Percentiles rank a stretch among this genome's conserved stretches.
Conservation (phyloP, 2,329 filamentous ascomycete species). For the Trichoderma harzianum region DNA sequence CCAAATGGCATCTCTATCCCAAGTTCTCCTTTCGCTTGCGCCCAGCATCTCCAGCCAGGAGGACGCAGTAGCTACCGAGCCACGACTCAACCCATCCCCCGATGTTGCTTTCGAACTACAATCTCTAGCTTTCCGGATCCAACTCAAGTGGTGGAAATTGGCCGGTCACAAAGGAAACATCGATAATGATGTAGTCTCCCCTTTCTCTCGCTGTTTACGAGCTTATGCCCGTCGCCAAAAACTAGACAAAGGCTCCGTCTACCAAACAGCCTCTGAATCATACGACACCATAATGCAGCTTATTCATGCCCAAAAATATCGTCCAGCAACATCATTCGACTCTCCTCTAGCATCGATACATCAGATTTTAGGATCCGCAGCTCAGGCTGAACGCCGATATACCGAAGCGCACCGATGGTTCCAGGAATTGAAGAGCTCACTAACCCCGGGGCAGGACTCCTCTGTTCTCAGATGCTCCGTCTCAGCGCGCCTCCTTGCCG, state of each 20-base stretch:
- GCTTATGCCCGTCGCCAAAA: slow-evolving; percentile 56
- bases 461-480: slow-evolving; percentile 50
- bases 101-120: slow-evolving; percentile 61
- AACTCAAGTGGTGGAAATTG: slow-evolving; percentile 64
- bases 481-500: slow-evolving; percentile 53
- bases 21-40: slow-evolving; percentile 61
- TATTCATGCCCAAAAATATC: slow-evolving; percentile 34
- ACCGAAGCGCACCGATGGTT: slow-evolving; percentile 57
- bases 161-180: slow-evolving; percentile 57
- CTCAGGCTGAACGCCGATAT: slow-evolving; percentile 43
- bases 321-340: slow-evolving; percentile 36
- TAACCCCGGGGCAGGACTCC: slow-evolving; percentile 42
- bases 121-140: slow-evolving; percentile 56
- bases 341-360: slow-evolving; percentile 48
- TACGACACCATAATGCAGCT: slow-evolving; percentile 33
- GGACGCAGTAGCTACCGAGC: slow-evolving; percentile 54
- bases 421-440: slow-evolving; percentile 40
- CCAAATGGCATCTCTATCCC: slow-evolving; percentile 64
- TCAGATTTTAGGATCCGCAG: slow-evolving; percentile 50
- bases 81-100: slow-evolving; percentile 54
- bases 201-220: slow-evolving; percentile 59
- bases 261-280: slow-evolving; percentile 32
- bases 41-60: slow-evolving; percentile 64
- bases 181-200: slow-evolving; percentile 63
- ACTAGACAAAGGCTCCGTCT: slow-evolving; percentile 37